Base-by-base conservation (phyloP, 257 asterid species). In the Jaltomata sinuosa region DNA sequence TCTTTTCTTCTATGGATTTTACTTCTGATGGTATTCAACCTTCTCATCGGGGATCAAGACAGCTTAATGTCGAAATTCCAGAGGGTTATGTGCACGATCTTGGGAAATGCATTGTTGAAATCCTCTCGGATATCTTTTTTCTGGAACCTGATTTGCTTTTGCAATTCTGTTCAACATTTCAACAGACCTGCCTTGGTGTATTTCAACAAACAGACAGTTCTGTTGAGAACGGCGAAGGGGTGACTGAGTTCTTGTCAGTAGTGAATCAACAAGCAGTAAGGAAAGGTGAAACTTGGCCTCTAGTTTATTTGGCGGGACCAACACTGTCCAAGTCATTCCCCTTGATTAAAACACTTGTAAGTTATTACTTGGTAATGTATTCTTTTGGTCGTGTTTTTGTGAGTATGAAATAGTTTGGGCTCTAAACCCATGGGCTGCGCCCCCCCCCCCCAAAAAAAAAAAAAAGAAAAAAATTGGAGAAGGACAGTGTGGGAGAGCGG, bases 211-310 rank as follows among this genome's bases (percentile, higher is more conserved):
- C 85, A 62, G 95, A 88, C 83, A 81, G 87, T 86, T 86, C 92
- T 87, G 84, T 91, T 85, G 91, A 77, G 87, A 90, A 87, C 81
- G 89, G 87, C 62, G 93, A 88, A 71, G 84, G 90, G 89, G 88
- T 90, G 76, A 91, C 91, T 84, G 88, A 85, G 53, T 94, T 97
- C 89, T 83, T 91, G 89, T 81, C 86, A 79, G 85, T 92, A 79
- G 86, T 95, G 89, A 97, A 92, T 62, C 87, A 83, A 80, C 92
- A 93, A 53, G 96, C 91, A 42, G 92, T 92, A 87, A 90, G 80
- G 90, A 90, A 90, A 88, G 97, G 91, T 85, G 98, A 97, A 92
- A 87, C 87, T 27, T 97, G 99, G 99, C 98, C 98, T 80, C 85
- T 95, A 88, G 85, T 89, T 62, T 84, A 91, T 86, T 89, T 95